Conservation (phyloP, 2,329 filamentous ascomycete genomes). For the Fusarium continuum region DNA sequence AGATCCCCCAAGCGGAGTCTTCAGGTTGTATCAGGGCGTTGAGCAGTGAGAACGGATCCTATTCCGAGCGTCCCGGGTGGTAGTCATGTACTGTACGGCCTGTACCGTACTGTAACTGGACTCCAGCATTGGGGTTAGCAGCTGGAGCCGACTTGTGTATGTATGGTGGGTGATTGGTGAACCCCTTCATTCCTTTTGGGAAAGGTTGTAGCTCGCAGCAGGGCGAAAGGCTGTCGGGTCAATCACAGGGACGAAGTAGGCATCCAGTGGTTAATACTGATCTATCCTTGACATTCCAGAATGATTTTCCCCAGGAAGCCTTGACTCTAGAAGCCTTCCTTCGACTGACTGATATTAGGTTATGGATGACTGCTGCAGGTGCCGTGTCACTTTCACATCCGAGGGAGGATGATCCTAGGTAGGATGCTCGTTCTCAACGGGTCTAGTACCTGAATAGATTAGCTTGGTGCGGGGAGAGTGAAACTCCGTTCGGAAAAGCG, state of each 20-base stretch:
- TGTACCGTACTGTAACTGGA: no score
- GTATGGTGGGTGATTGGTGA: neutral
- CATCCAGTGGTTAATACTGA: neutral
- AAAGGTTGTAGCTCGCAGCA: neutral
- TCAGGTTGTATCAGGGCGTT: slow-evolving; percentile 13
- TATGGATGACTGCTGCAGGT: slow-evolving; percentile 17
- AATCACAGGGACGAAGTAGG: neutral
- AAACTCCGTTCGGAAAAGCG: slow-evolving; percentile 42
- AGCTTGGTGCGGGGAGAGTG: slow-evolving; percentile 43
- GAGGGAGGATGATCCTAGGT: slow-evolving; percentile 19
- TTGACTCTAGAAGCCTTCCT: slow-evolving; percentile 5
- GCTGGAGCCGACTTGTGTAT: neutral
- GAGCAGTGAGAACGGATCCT: slow-evolving; percentile 22
- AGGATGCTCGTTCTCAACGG: slow-evolving; percentile 12
- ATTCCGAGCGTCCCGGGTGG: slow-evolving; percentile 18
- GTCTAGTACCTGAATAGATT: slow-evolving; percentile 35
- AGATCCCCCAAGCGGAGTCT: slow-evolving; percentile 27
- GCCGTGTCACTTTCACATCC: slow-evolving; percentile 34
- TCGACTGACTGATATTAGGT: neutral
- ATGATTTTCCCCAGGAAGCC: slow-evolving; percentile 22
- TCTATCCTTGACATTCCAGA: slow-evolving; percentile 6
- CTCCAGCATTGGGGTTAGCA: slow-evolving; percentile 2
- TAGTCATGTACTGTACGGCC: neutral
- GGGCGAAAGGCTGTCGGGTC: neutral
- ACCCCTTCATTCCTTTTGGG: neutral